Conservation (phyloP, 208 protist species). For the Leishmania turanica region DNA sequence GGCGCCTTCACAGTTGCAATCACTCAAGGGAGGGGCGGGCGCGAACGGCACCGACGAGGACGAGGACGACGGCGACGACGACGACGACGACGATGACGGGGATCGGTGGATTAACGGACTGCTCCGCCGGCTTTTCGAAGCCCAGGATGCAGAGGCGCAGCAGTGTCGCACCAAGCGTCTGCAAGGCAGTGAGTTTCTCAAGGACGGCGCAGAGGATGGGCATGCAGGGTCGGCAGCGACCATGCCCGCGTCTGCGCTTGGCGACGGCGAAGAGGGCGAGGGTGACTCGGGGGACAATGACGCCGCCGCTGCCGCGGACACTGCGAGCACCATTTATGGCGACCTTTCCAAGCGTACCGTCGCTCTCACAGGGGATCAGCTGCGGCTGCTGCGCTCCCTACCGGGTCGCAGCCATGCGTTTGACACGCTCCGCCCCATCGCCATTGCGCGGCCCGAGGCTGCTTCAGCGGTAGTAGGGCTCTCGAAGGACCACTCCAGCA, state of each 20-base stretch:
- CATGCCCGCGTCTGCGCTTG: neutral
- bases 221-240: neutral
- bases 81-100: constrained; percentile 2
- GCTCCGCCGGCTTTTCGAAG: constrained; percentile 24
- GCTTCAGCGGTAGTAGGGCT: neutral
- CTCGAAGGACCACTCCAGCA: neutral
- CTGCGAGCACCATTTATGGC: neutral
- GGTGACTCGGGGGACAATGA: no score
- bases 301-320: neutral
- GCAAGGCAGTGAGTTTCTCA: neutral
- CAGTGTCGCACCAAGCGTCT: constrained; percentile 13
- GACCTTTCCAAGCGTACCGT: constrained; percentile 1
- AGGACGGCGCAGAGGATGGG: neutral
- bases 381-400: constrained; percentile 25
- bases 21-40: constrained; percentile 1
- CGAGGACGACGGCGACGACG: neutral
- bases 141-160: constrained; percentile 21
- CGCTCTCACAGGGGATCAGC: constrained; percentile 19
- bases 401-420: constrained; percentile 27
- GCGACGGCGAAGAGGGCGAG: constrained; percentile 1
- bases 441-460: neutral
- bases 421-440: constrained; percentile 15
- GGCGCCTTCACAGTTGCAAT: constrained; percentile 7
- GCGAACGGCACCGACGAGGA: neutral
- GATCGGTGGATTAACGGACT: constrained; percentile 24